Percentiles rank a stretch among this genome's conserved stretches.
Evolutionary conservation across 225 moss, liverwort and hornwort genomes (phyloP).

Genomic region (Pleurozium schreberi): DNA sequence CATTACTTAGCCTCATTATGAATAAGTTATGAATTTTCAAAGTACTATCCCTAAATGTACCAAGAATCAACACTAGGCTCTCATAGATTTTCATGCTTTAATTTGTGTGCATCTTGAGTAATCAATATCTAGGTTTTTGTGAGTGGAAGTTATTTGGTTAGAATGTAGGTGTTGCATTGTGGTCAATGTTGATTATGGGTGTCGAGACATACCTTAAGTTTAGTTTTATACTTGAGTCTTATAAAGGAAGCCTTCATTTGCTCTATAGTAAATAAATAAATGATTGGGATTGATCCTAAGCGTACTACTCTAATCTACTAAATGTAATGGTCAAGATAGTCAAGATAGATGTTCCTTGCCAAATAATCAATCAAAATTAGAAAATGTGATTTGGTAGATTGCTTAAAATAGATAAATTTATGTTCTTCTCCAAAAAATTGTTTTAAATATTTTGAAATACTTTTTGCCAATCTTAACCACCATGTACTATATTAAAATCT

Average conservation of each 20-base stretch:
- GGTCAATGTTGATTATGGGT: fast-evolving
- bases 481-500: fast-evolving
- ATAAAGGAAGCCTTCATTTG: background rate
- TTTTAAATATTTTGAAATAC: too few species aligned
- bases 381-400: background rate
- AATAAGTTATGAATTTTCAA: background rate
- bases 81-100: background rate
- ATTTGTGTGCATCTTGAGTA: background rate
- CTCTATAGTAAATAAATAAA: background rate
- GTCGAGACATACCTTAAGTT: too few species aligned
- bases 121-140: background rate
- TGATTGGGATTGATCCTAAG: too few species aligned
- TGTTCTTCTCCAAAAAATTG: background rate
- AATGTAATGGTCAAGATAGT: fast-evolving
- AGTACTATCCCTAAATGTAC: too few species aligned
- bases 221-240: background rate
- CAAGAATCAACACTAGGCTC: background rate
- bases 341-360: fast-evolving
- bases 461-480: background rate
- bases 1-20: fast-evolving
- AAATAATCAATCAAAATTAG: too few species aligned
- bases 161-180: background rate
- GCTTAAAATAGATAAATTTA: fast-evolving
- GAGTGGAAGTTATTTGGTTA: background rate
- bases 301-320: background rate